Percentiles rank a stretch among this genome's conserved stretches.
phyloP scores from a whole-genome alignment of 768 basidiomycete species.

The Hypholoma fasciculare region DNA sequence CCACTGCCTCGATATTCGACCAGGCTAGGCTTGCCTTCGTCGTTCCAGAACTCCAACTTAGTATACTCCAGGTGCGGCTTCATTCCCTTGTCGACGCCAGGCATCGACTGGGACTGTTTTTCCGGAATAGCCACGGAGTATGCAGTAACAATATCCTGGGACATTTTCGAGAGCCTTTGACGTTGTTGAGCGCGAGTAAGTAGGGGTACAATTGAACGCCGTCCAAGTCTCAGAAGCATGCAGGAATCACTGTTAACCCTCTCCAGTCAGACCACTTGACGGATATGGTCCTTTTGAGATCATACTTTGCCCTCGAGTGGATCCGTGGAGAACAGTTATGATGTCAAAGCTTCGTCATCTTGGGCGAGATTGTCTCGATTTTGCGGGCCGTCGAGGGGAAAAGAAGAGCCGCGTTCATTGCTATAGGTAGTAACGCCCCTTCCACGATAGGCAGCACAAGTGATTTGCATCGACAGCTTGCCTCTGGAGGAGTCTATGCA shows the following conservation, averaged over 20 bases:
- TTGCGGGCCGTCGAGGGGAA: no score
- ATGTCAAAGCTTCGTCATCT: no score
- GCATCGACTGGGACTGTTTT: constrained; percentile 47
- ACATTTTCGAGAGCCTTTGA: constrained; percentile 17
- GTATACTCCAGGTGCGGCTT: constrained; percentile 41
- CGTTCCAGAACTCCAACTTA: constrained; percentile 48
- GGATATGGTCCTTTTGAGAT: no score
- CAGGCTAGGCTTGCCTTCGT: constrained; percentile 46
- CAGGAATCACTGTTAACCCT: neutral
- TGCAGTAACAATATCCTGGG: constrained; percentile 32
- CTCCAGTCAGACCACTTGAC: no score
- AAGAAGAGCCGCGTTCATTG: no score
- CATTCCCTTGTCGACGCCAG: constrained; percentile 51
- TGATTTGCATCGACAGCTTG: no score
- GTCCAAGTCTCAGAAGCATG: neutral
- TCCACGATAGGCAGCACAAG: no score
- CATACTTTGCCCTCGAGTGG: no score
- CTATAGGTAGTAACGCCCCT: no score
- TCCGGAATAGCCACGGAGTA: constrained; percentile 33
- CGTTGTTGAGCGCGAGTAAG: neutral
- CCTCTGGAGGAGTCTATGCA: no score
- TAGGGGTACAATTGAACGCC: neutral
- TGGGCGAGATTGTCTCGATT: no score
- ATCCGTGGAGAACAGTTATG: no score
- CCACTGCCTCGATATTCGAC: constrained; percentile 51